Conservation (phyloP, 2,329 filamentous ascomycete species). For the Acephala macrosclerotiorum region DNA sequence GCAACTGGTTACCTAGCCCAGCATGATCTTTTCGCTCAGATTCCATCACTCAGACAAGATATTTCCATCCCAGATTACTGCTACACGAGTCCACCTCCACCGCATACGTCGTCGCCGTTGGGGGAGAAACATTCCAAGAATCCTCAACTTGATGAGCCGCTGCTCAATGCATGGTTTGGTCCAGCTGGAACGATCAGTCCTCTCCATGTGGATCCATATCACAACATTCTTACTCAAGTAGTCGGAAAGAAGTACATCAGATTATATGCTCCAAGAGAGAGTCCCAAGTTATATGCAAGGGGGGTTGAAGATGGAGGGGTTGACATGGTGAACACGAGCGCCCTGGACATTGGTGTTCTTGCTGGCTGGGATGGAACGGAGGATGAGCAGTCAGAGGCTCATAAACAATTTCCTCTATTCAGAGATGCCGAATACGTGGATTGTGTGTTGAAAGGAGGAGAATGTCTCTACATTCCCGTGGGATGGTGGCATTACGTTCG, state of each 20-base stretch:
- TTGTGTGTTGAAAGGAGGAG: slow-evolving; percentile 79
- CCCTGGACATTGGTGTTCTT: slow-evolving; percentile 76
- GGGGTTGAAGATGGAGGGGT: slow-evolving; percentile 71
- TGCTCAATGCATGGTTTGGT: slow-evolving; percentile 93
- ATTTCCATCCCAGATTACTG: slow-evolving; percentile 86
- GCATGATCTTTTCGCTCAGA: slow-evolving; percentile 84
- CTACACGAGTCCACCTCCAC: slow-evolving; percentile 70
- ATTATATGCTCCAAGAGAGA: slow-evolving; percentile 76
- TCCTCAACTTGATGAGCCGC: slow-evolving; percentile 61
- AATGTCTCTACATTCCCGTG: slow-evolving; percentile 86
- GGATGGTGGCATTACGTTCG: slow-evolving; percentile 99
- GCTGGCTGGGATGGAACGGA: slow-evolving; percentile 62
- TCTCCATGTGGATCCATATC: slow-evolving; percentile 91
- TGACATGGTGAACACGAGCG: slow-evolving; percentile 92
- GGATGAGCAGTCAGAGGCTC: slow-evolving; percentile 26
- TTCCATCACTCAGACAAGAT: slow-evolving; percentile 78
- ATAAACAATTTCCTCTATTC: slow-evolving; percentile 36
- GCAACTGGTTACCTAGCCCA: slow-evolving; percentile 87
- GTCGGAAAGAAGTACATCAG: slow-evolving; percentile 93
- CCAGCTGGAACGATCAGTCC: slow-evolving; percentile 89
- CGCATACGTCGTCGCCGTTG: slow-evolving; percentile 56
- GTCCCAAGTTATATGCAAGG: slow-evolving; percentile 64
- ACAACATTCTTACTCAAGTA: slow-evolving; percentile 90
- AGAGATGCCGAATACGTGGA: slow-evolving; percentile 60
- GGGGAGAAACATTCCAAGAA: slow-evolving; percentile 48